phyloP scores from a whole-genome alignment of 805 yeast species.

The Myxozyma sirexii region DNA sequence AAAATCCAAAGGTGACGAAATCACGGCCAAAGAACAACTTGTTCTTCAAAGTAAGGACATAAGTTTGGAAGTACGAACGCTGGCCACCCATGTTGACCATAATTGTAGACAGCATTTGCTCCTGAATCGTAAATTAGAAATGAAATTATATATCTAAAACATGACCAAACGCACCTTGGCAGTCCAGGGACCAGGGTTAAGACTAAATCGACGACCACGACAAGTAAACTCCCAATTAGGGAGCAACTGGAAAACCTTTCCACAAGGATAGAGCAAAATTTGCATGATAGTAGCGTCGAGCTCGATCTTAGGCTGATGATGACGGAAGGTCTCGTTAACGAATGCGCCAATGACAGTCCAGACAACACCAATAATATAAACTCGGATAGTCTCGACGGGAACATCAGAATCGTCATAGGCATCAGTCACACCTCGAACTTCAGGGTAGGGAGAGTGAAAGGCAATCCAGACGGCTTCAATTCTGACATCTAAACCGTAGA shows the following conservation, averaged over 20 bases:
- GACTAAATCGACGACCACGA: slow-evolving; percentile 44
- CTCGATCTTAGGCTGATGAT: slow-evolving; percentile 55
- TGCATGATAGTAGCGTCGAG: slow-evolving; percentile 65
- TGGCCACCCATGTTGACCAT: slow-evolving; percentile 31
- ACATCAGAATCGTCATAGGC: slow-evolving; percentile 8
- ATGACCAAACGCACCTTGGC: slow-evolving; percentile 36
- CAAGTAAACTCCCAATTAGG: slow-evolving; percentile 24
- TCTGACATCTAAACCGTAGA: slow-evolving; percentile 37
- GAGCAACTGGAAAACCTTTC: slow-evolving; percentile 42
- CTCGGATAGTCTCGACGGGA: slow-evolving; percentile 53
- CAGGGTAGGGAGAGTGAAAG: slow-evolving; percentile 61
- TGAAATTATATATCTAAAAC: not conserved
- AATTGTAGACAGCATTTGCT: slow-evolving; percentile 61
- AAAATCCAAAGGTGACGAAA: slow-evolving; percentile 49
- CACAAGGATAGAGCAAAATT: slow-evolving; percentile 66
- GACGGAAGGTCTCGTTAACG: slow-evolving; percentile 57
- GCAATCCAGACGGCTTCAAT: slow-evolving; percentile 42
- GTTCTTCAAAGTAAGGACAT: not conserved
- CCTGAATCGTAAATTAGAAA: slow-evolving; percentile 41
- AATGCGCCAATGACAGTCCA: slow-evolving; percentile 61
- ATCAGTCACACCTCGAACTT: slow-evolving; percentile 60
- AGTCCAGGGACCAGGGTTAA: slow-evolving; percentile 64
- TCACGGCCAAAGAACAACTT: slow-evolving; percentile 9
- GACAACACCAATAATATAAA: slow-evolving; percentile 52
- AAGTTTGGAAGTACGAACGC: not conserved